Evolutionary conservation across 768 basidiomycete genomes (phyloP).

Genomic region (Suillus occidentalis): DNA sequence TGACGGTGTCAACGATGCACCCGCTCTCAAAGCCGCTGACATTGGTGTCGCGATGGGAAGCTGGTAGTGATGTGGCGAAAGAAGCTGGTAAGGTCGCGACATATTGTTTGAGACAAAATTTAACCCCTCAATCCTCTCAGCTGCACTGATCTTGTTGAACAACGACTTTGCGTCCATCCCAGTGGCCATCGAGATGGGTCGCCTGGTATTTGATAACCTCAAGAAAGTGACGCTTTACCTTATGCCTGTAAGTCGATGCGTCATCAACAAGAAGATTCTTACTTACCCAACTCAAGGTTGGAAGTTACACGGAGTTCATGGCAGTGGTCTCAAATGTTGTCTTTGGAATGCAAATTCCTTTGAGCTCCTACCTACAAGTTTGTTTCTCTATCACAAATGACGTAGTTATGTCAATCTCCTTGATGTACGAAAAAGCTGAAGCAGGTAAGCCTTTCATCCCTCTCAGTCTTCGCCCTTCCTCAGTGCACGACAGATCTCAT

Average conservation of each 20-base stretch:
- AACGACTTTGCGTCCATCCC: conserved; percentile 61
- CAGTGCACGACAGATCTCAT: conserved; percentile 38
- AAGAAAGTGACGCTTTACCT: conserved; percentile 51
- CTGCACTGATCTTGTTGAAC: conserved; percentile 52
- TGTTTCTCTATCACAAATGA: conserved; percentile 57
- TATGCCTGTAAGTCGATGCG: conserved; percentile 36
- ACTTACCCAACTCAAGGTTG: conserved; percentile 33
- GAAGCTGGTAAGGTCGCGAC: conserved; percentile 44
- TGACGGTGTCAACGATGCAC: conserved; percentile 57
- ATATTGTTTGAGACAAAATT: not conserved
- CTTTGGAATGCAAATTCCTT: conserved; percentile 57
- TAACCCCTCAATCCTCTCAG: conserved; percentile 16
- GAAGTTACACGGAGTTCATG: conserved; percentile 61
- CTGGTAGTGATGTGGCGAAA: conserved; percentile 53
- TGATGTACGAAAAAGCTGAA: conserved; percentile 55
- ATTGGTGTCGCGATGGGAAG: conserved; percentile 55
- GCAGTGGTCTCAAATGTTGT: conserved; percentile 55
- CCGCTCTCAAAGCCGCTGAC: conserved; percentile 52
- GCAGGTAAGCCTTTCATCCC: conserved; percentile 30
- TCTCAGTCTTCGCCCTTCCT: not conserved
- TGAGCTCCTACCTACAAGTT: conserved; percentile 56
- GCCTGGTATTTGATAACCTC: conserved; percentile 58
- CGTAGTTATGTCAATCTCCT: conserved; percentile 48
- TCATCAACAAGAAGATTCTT: conserved; percentile 4
- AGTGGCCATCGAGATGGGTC: conserved; percentile 58